Conservation (phyloP, 2,329 filamentous ascomycete species). For the Ceratocystis smalleyi region DNA sequence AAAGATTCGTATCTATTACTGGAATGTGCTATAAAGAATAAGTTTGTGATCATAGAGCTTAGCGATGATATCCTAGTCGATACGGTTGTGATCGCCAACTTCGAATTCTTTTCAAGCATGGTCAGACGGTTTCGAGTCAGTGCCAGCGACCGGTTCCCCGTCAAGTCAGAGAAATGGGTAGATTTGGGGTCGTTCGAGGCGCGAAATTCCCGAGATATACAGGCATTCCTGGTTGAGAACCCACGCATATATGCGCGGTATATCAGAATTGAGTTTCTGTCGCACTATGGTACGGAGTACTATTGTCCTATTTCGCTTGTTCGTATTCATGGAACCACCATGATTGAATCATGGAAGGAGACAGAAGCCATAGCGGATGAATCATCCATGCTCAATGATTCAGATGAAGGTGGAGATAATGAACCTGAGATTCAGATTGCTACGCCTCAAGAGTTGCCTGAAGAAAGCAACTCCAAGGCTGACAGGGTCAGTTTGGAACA, state of each 20-base stretch:
- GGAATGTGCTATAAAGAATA: conserved; percentile 71
- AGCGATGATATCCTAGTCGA: conserved; percentile 79
- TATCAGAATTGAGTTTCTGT: conserved; percentile 76
- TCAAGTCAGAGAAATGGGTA: conserved; percentile 84
- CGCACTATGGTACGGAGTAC: conserved; percentile 89
- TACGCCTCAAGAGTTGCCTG: neutral
- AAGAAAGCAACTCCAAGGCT: neutral
- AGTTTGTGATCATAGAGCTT: conserved; percentile 87
- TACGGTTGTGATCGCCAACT: conserved; percentile 93
- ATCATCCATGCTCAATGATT: conserved; percentile 3
- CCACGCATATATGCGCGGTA: conserved; percentile 94
- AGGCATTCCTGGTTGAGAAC: conserved; percentile 86
- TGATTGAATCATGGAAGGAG: conserved; percentile 86
- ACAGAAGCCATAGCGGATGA: conserved; percentile 36
- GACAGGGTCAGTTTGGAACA: too few relatives aligned
- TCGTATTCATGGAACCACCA: conserved; percentile 85
- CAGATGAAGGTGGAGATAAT: neutral
- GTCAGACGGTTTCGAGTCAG: conserved; percentile 80
- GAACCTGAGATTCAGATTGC: neutral
- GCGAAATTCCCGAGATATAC: conserved; percentile 80
- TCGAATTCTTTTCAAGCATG: conserved; percentile 98
- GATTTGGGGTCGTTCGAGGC: conserved; percentile 79
- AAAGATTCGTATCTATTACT: conserved; percentile 98
- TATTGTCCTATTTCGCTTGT: conserved; percentile 88
- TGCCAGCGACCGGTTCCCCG: conserved; percentile 86